A percentile compares a stretch with the other conserved stretches of the same genome.
These are phyloP conservation scores for Urtica urens DNA, from an alignment of 306 rosid genomes.

Conservation along the genomic window DNA sequence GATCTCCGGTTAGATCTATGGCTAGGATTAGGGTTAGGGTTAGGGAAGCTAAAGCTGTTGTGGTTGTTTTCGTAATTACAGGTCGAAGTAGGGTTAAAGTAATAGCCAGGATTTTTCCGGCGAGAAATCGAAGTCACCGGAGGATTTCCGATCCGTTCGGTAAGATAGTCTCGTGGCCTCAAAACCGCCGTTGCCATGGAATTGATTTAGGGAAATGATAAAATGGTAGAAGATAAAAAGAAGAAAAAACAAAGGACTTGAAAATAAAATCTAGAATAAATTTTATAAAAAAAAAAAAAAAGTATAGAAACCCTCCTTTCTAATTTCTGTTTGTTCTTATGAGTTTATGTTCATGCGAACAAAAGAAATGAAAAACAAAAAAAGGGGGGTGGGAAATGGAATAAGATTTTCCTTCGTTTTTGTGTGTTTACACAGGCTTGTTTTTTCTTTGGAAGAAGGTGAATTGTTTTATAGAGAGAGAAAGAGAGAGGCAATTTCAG, in stretches of 20 bases:
- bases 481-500: conserved; percentile 6
- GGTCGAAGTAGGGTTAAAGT: conserved; percentile 16
- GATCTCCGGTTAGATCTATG: conserved; percentile 33
- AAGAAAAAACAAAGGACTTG: background rate
- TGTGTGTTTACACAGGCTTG: too few species aligned
- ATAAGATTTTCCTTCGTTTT: too few species aligned
- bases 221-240: background rate
- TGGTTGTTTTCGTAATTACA: background rate
- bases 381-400: conserved; percentile 3
- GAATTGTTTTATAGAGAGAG: background rate
- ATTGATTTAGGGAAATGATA: too few species aligned
- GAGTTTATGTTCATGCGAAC: conserved; percentile 17
- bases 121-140: conserved; percentile 32
- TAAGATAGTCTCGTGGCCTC: conserved; percentile 60
- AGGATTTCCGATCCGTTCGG: conserved; percentile 33
- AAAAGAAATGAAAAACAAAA: conserved; percentile 12
- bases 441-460: background rate
- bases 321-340: background rate
- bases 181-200: conserved; percentile 77
- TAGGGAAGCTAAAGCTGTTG: too few species aligned
- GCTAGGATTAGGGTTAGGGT: background rate
- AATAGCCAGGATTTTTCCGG: conserved; percentile 16
- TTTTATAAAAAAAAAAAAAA: background rate
- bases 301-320: background rate
- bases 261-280: background rate